A percentile compares a stretch with the other conserved stretches of the same genome.
Evolutionary conservation across 1,139 yeast species (phyloP).

Genomic region (Scheffersomyces lignicola): DNA sequence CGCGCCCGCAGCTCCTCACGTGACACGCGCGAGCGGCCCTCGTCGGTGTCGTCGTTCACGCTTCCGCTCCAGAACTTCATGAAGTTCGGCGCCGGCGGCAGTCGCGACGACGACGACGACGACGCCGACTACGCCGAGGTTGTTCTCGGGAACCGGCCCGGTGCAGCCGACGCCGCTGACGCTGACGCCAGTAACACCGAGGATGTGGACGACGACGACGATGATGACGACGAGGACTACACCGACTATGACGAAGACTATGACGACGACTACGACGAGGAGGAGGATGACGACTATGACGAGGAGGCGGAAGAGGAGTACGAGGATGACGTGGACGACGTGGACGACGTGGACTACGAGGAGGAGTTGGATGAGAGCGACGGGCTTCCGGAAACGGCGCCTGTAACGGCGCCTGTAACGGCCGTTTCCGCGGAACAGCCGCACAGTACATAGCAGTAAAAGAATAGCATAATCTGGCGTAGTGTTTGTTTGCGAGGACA

Average conservation of each 20-base stretch:
- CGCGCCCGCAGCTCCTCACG: conserved; percentile 9
- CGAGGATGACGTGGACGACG: conserved; percentile 26
- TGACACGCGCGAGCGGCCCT: conserved; percentile 28
- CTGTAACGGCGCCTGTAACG: too few relatives aligned
- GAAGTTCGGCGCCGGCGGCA: conserved; percentile 30
- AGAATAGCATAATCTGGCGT: too few relatives aligned
- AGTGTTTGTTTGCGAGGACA: too few relatives aligned
- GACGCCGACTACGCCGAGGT: conserved; percentile 13
- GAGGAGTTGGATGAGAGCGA: conserved; percentile 25
- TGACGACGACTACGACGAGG: conserved; percentile 22
- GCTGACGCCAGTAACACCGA: conserved; percentile 16
- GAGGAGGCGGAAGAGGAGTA: conserved; percentile 31
- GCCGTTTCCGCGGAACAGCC: too few relatives aligned
- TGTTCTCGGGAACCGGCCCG: conserved; percentile 8
- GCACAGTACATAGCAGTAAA: too few relatives aligned
- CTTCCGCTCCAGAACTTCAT: conserved; percentile 47
- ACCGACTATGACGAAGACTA: conserved; percentile 16
- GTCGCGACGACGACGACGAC: conserved; percentile 18
- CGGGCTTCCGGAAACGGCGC: conserved; percentile 11
- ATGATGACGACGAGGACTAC: conserved; percentile 17
- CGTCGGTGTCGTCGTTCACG: conserved; percentile 37
- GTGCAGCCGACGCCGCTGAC: conserved; percentile 11
- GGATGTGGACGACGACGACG: conserved; percentile 18
- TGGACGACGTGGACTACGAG: conserved; percentile 23
- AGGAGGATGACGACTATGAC: conserved; percentile 28